Evolutionary conservation across 2,329 filamentous ascomycete genomes (phyloP), one percentile per base, ranked within the genome.

Genomic region (Nemania bipapillata): DNA sequence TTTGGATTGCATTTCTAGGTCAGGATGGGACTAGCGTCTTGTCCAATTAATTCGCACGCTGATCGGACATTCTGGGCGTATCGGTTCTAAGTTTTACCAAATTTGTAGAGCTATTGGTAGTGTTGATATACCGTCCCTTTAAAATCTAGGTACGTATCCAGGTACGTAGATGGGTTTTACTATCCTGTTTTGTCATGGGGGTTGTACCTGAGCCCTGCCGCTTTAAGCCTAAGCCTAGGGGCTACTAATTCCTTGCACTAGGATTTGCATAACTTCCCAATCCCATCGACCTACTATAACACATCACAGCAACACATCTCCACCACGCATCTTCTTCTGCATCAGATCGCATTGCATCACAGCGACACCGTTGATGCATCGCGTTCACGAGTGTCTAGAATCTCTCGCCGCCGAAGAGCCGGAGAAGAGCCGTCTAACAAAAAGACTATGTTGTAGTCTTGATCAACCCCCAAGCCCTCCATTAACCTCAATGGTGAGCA

Each of bases 21-120:
- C 58, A 62, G 54, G 65, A 69, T 20, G 53, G 63, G 68, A 45
- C 65, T 72, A 72, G 70, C 61, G 70, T 37, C 24, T n/a, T 37
- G 45, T 32, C 26, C 26, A 52, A 40, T 37, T 52, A 42, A 55
- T 52, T 49, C 45, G 17, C 28, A 24, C 37, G n/a, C 37, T 32
- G 50, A 7, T 32, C 50, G 28, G 50, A 15, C 22, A 17, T 15
- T 32, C 50, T 53, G 26, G 50, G 20, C 28, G 28, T 53, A n/a
- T 22, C 4, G 45, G 45, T 24, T 32, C 30, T 45, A n/a, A 8
- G 17, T 45, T 1, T 45, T 9, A 20, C 15, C 40, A 8, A 45
- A 20, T 17, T 20, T 4, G 40, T 17, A 20, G 17, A 3, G 40
- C 17, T 17, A 12, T 49, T 61, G 53, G 59, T 22, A n/a, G 45